A percentile compares a stretch with the other conserved stretches of the same genome.
phyloP scores from a whole-genome alignment of 768 basidiomycete genomes.

The Hirschioporus abietinus region DNA sequence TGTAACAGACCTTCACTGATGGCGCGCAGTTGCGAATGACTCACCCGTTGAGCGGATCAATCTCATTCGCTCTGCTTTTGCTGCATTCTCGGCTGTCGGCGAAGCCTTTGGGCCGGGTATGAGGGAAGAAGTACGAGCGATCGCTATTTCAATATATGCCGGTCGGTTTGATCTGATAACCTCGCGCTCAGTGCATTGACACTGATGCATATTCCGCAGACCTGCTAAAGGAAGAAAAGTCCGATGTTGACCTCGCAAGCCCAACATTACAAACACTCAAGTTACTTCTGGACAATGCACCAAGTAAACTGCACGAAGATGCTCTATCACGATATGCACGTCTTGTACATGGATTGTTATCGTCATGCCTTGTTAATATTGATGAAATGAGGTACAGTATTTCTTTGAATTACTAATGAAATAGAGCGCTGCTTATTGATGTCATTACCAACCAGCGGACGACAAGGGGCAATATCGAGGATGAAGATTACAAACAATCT shows the following conservation, averaged over 20 bases:
- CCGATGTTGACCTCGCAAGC: slow-evolving; percentile 72
- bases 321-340: slow-evolving; percentile 50
- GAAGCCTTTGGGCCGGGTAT: slow-evolving; percentile 47
- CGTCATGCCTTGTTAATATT: slow-evolving; percentile 76
- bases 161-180: slow-evolving; percentile 38
- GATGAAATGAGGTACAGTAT: slow-evolving; percentile 88
- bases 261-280: slow-evolving; percentile 81
- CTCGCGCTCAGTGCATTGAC: neutral
- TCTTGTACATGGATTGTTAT: slow-evolving; percentile 76
- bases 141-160: slow-evolving; percentile 74
- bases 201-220: slow-evolving; percentile 36
- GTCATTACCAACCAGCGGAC: slow-evolving; percentile 48
- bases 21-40: slow-evolving; percentile 28
- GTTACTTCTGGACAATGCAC: slow-evolving; percentile 48
- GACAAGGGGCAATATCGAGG: slow-evolving; percentile 67
- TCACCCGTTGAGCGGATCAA: slow-evolving; percentile 47
- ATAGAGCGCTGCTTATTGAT: neutral
- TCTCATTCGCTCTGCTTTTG: slow-evolving; percentile 60
- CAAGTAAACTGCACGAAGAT: slow-evolving; percentile 24
- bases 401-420: neutral
- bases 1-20: neutral
- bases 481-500: slow-evolving; percentile 91
- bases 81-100: slow-evolving; percentile 55
- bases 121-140: slow-evolving; percentile 72
- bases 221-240: slow-evolving; percentile 80